phyloP scores from a whole-genome alignment of 495 filamentous ascomycete genomes.

The Hypoxylon fuscum region DNA sequence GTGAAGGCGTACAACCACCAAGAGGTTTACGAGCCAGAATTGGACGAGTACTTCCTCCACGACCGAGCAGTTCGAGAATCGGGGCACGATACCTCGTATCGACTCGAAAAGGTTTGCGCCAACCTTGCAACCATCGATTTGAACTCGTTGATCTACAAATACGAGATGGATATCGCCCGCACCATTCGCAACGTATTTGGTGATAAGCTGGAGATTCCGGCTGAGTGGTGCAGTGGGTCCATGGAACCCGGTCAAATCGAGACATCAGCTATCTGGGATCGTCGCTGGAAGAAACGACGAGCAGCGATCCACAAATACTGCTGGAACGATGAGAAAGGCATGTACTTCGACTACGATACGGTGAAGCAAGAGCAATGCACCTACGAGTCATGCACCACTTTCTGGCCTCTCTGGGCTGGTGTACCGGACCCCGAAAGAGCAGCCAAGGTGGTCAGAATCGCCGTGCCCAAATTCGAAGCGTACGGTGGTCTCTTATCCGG shows the following conservation, averaged over 20 bases:
- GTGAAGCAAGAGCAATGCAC: conserved; percentile 75
- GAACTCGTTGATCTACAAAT: conserved; percentile 94
- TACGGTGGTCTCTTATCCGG: conserved; percentile 90
- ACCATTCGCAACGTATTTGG: conserved; percentile 83
- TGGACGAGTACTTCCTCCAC: conserved; percentile 95
- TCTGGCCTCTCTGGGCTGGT: conserved; percentile 98
- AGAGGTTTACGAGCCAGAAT: conserved; percentile 79
- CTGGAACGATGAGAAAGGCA: conserved; percentile 89
- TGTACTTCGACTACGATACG: conserved; percentile 97
- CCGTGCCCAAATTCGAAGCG: conserved; percentile 84
- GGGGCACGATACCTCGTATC: conserved; percentile 96
- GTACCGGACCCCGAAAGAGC: conserved; percentile 83
- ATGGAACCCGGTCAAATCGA: conserved; percentile 71
- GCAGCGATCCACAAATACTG: conserved; percentile 84
- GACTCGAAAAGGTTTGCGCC: conserved; percentile 85
- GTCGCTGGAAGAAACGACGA: conserved; percentile 81
- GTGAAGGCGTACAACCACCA: conserved; percentile 85
- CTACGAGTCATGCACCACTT: conserved; percentile 89
- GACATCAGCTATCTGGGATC: conserved; percentile 87
- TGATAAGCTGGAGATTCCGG: conserved; percentile 79
- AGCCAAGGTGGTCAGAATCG: conserved; percentile 73
- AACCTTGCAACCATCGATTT: conserved; percentile 93
- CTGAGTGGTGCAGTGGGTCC: conserved; percentile 72
- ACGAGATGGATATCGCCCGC: conserved; percentile 88
- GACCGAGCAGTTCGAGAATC: conserved; percentile 94